A percentile compares a stretch with the other conserved stretches of the same genome.
Conservation (phyloP, 345 rosid genomes). For the Eucalyptus lansdowneana region DNA sequence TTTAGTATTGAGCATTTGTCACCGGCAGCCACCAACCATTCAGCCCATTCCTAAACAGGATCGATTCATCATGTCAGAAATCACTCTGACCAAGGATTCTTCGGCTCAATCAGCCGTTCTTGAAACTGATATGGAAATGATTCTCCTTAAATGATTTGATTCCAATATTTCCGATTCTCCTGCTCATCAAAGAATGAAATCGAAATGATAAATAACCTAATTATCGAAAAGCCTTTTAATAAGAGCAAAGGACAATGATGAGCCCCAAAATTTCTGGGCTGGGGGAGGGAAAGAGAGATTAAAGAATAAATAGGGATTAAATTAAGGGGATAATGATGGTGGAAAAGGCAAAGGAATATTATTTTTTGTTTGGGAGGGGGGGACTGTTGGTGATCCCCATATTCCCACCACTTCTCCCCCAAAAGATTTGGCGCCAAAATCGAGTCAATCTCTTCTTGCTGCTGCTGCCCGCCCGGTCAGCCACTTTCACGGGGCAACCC, state of each 20-base stretch:
- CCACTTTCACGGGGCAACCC: background rate
- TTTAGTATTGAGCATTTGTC: background rate
- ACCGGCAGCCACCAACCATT: background rate
- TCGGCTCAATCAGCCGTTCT: fast-evolving
- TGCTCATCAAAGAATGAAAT: background rate
- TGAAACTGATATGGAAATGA: background rate
- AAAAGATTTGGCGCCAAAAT: background rate
- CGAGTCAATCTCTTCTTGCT: background rate
- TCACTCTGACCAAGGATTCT: background rate
- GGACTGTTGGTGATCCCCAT: background rate
- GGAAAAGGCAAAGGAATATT: background rate
- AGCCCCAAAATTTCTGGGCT: background rate
- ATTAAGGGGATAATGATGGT: background rate
- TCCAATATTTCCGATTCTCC: background rate
- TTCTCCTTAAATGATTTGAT: background rate
- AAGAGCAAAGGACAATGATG: background rate
- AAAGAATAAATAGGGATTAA: background rate
- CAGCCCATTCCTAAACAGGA: background rate
- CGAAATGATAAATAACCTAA: fast-evolving
- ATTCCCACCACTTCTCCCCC: background rate
- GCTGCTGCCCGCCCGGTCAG: background rate
- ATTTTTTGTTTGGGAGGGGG: background rate
- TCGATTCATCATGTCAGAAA: fast-evolving
- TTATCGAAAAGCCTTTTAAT: background rate
- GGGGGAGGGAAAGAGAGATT: background rate